Evolutionary conservation across 2,329 filamentous ascomycete species (phyloP), one percentile per base, ranked within the genome.

Genomic region (Epicoccum nigrum): DNA sequence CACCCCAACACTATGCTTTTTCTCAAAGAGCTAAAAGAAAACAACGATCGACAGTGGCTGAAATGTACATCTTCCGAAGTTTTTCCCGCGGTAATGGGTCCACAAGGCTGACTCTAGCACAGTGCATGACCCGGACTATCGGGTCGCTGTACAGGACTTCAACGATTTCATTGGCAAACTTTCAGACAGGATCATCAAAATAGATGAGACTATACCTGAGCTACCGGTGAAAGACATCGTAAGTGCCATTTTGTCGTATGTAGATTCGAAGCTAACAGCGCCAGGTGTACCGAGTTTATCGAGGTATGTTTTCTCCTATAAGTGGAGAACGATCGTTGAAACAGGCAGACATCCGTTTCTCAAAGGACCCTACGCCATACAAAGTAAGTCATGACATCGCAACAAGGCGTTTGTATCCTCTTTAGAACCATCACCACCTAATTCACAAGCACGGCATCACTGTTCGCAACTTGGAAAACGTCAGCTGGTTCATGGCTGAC

Each of bases 121-220:
- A 94, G 90, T 85, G 64, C 84, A 94, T 70, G 90, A 96, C 71
- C 81, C 81, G 35, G 89, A 95, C 63, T 96, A 89, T 70, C 83
- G 92, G 52, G 81, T 86, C 46, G 84, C 91, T 1, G 82, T 92
- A 51, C 87, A 88, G 52, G 91, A 96, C 70, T 96, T 90, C 81
- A 84, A 90, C 39, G 83, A 84, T 1, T 96, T 92, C 65, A 83
- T 94, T 28, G 87, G 89, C 60, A 79, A 79, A 8, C 78, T 94
- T 31, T 89, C 88, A 1, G 80, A 87, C 54, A 87, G 85, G 55
- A 80, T 96, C 45, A 82, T 83, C 16, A 84, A 87, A 51, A 80
- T 82, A 31, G 92, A 97, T 69, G 84, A 88, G 47, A 95, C 91
- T 1, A 84, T 96, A 33, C 92, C 92, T 1, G 91, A 96, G 63